phyloP scores from a whole-genome alignment of 83 land plant genomes.

The Larix sibirica region DNA sequence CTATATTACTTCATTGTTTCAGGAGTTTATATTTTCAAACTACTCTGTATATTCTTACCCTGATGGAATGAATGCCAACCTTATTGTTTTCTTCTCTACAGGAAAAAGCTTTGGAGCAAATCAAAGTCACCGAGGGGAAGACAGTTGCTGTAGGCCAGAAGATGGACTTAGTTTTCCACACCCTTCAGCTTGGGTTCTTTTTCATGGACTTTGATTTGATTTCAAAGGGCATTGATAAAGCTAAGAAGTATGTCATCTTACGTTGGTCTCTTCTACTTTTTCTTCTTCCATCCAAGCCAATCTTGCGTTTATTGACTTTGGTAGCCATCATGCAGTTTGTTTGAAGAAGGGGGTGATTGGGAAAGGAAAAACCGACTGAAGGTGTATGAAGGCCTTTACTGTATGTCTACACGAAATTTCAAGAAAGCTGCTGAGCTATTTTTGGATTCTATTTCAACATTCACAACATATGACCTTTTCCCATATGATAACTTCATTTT shows the following conservation, averaged over 20 bases:
- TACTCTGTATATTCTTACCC: background rate
- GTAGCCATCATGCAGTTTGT: slow-evolving; percentile 47
- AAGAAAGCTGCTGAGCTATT: slow-evolving; percentile 91
- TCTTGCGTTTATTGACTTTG: background rate
- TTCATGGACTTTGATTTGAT: slow-evolving; percentile 92
- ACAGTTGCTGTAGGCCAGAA: slow-evolving; percentile 99
- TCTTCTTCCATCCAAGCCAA: background rate
- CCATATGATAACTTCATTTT: slow-evolving; percentile 94
- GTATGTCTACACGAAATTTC: slow-evolving; percentile 96
- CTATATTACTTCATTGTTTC: background rate
- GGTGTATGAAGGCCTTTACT: slow-evolving; percentile 95
- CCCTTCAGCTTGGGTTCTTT: slow-evolving; percentile 86
- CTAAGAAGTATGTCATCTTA: slow-evolving; percentile 65
- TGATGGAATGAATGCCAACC: background rate
- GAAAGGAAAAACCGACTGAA: slow-evolving; percentile 97
- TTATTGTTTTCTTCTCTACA: slow-evolving; percentile 16
- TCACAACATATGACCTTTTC: slow-evolving; percentile 97
- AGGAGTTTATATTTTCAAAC: background rate
- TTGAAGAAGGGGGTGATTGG: slow-evolving; percentile 99
- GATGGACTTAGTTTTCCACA: slow-evolving; percentile 97
- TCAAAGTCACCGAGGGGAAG: slow-evolving; percentile 85
- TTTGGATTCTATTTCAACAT: slow-evolving; percentile 96
- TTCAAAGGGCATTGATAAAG: slow-evolving; percentile 90
- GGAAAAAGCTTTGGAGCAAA: slow-evolving; percentile 92
- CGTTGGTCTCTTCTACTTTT: background rate